Percentiles rank a stretch among this genome's conserved stretches.
These are phyloP conservation scores for Wickerhamiella lipophila DNA, from an alignment of 805 yeast genomes.

Conservation along the genomic window DNA sequence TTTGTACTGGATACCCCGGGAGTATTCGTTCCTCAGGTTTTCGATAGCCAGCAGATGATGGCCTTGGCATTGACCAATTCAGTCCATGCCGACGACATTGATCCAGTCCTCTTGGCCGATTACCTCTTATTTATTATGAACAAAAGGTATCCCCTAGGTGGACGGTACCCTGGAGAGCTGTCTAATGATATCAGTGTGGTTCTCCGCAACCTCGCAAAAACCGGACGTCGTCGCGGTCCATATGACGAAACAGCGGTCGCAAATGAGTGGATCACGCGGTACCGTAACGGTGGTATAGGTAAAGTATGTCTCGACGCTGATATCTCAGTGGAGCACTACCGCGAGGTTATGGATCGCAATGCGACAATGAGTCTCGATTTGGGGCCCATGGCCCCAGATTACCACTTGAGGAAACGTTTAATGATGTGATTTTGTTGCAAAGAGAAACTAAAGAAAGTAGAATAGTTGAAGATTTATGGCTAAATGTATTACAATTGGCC, in stretches of 20 bases:
- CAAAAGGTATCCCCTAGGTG: constrained; percentile 17
- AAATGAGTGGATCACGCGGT: constrained; percentile 10
- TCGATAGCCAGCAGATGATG: constrained; percentile 56
- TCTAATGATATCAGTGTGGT: constrained; percentile 19
- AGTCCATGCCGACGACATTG: constrained; percentile 50
- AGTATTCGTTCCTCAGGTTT: constrained; percentile 65
- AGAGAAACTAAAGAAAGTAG: too few relatives aligned
- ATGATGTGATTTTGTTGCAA: too few relatives aligned
- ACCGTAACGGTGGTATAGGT: constrained; percentile 5
- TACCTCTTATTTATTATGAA: constrained; percentile 66
- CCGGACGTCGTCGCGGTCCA: neutral
- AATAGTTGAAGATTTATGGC: too few relatives aligned
- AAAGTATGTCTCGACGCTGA: constrained; percentile 12
- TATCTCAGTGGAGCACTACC: constrained; percentile 3
- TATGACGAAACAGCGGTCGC: constrained; percentile 1
- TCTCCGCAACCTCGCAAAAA: neutral
- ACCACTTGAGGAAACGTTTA: constrained; percentile 5
- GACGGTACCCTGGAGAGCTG: constrained; percentile 18
- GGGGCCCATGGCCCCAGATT: constrained; percentile 5
- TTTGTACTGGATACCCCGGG: constrained; percentile 87
- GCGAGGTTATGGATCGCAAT: neutral
- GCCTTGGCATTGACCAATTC: constrained; percentile 63
- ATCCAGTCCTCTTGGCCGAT: constrained; percentile 78
- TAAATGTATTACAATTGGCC: too few relatives aligned
- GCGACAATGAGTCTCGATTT: constrained; percentile 4